phyloP scores from a whole-genome alignment of 1,284 basidiomycete genomes.

The Rhizoctonia solani region DNA sequence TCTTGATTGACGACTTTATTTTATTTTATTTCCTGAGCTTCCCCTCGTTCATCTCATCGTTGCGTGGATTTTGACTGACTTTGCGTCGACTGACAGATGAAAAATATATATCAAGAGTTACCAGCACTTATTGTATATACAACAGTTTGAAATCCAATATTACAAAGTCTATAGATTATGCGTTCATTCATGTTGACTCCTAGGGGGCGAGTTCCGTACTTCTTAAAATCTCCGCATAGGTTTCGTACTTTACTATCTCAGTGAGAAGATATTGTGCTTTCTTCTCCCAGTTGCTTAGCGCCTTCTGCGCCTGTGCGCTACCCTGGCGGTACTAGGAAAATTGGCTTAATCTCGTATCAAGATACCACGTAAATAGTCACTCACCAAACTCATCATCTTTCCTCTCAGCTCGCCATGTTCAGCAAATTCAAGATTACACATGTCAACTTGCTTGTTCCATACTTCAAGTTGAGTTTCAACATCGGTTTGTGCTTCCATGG shows the following conservation, averaged over 20 bases:
- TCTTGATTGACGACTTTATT: constrained; percentile 32
- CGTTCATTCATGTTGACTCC: neutral
- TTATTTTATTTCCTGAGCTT: constrained; percentile 18
- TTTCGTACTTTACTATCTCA: constrained; percentile 33
- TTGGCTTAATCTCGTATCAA: neutral
- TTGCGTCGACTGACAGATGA: neutral
- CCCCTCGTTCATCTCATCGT: neutral
- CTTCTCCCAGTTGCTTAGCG: constrained; percentile 31
- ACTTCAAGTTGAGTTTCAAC: constrained; percentile 7
- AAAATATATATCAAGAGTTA: neutral
- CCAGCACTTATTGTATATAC: neutral
- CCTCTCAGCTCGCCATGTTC: constrained; percentile 33
- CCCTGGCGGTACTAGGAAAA: constrained; percentile 16
- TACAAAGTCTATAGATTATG: constrained; percentile 15
- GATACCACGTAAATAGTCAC: neutral
- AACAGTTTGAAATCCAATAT: neutral
- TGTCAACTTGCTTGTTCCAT: constrained; percentile 20
- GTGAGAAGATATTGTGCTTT: constrained; percentile 29
- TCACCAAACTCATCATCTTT: constrained; percentile 29
- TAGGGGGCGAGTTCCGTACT: constrained; percentile 2
- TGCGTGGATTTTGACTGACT: neutral
- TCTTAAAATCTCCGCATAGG: constrained; percentile 28
- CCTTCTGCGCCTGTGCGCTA: constrained; percentile 30
- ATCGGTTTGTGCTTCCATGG: constrained; percentile 10
- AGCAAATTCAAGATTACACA: constrained; percentile 19